Percentiles rank a stretch among this genome's conserved stretches.
phyloP scores from a whole-genome alignment of 1,284 basidiomycete genomes.

The Baeospora myosura region DNA sequence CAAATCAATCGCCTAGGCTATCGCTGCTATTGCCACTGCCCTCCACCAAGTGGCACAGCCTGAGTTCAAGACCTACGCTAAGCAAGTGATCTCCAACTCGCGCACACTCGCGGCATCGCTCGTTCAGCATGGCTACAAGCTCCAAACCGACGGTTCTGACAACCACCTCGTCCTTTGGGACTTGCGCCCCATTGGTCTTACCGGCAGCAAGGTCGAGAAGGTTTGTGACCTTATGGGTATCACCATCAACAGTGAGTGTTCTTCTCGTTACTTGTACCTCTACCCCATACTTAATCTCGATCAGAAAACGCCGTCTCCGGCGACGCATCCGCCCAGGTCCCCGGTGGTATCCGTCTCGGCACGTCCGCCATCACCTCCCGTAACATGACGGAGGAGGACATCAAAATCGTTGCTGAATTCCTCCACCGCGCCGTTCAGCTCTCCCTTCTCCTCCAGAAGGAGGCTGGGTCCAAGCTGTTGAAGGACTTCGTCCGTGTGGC shows the following conservation, averaged over 20 bases:
- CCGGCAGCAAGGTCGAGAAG: constrained; percentile 98
- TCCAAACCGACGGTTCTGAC: constrained; percentile 95
- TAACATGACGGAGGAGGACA: constrained; percentile 85
- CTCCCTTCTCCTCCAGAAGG: constrained; percentile 82
- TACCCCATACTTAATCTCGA: constrained; percentile 5
- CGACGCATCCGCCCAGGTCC: constrained; percentile 91
- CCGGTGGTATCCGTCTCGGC: constrained; percentile 96
- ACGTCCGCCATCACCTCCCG: constrained; percentile 93
- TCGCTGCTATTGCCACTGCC: constrained; percentile 93
- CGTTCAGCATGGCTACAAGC: constrained; percentile 79
- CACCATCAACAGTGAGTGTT: constrained; percentile 80
- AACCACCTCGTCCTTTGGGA: constrained; percentile 99
- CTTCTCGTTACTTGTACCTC: constrained; percentile 2
- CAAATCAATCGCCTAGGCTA: constrained; percentile 59
- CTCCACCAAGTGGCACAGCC: constrained; percentile 91
- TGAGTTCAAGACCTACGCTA: constrained; percentile 88
- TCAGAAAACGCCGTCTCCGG: constrained; percentile 94
- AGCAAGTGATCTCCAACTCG: constrained; percentile 90
- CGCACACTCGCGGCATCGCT: constrained; percentile 69
- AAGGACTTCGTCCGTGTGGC: constrained; percentile 93
- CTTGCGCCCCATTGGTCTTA: constrained; percentile 89
- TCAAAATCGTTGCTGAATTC: constrained; percentile 85
- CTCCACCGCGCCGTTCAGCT: constrained; percentile 90
- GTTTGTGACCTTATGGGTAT: constrained; percentile 96
- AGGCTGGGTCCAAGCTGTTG: constrained; percentile 90